Conservation (phyloP, 2,329 filamentous ascomycete species). For the Talaromyces rugulosus region DNA sequence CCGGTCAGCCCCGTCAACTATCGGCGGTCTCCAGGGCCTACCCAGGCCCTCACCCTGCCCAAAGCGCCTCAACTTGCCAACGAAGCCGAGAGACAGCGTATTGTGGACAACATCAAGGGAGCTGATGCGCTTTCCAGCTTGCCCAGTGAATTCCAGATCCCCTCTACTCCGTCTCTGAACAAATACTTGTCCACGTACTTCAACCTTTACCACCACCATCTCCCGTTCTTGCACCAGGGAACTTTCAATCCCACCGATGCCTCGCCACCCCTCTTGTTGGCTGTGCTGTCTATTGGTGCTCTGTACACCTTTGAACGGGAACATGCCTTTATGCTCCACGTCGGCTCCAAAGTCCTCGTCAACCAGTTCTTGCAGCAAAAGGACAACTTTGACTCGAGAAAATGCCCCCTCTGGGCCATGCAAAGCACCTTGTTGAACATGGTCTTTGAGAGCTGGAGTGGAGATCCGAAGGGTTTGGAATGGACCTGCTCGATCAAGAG, state of each 20-base stretch:
- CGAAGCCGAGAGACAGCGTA: slow-evolving; percentile 79
- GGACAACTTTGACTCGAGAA: slow-evolving; percentile 96
- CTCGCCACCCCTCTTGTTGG: slow-evolving; percentile 78
- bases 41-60: slow-evolving; percentile 60
- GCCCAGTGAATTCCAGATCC: slow-evolving; percentile 84
- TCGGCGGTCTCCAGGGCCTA: slow-evolving; percentile 64
- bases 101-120: slow-evolving; percentile 79
- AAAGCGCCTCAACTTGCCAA: slow-evolving; percentile 74
- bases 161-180: slow-evolving; percentile 75
- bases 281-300: slow-evolving; percentile 90
- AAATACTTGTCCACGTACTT: slow-evolving; percentile 95
- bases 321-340: slow-evolving; percentile 93
- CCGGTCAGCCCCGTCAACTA: slow-evolving; percentile 67
- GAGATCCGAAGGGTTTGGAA: slow-evolving; percentile 92
- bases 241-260: slow-evolving; percentile 79
- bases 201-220: slow-evolving; percentile 90
- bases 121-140: slow-evolving; percentile 78
- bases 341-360: slow-evolving; percentile 93
- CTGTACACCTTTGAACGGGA: slow-evolving; percentile 97
- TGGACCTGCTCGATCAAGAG: slow-evolving; percentile 99
- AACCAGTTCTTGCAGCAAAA: slow-evolving; percentile 97
- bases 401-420: slow-evolving; percentile 97
- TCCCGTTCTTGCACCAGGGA: slow-evolving; percentile 90
- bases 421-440: slow-evolving; percentile 95
- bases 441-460: slow-evolving; percentile 99